A percentile compares a stretch with the other conserved stretches of the same genome.
phyloP scores from a whole-genome alignment of 140 eudicot genomes.

The Anethum foeniculum region DNA sequence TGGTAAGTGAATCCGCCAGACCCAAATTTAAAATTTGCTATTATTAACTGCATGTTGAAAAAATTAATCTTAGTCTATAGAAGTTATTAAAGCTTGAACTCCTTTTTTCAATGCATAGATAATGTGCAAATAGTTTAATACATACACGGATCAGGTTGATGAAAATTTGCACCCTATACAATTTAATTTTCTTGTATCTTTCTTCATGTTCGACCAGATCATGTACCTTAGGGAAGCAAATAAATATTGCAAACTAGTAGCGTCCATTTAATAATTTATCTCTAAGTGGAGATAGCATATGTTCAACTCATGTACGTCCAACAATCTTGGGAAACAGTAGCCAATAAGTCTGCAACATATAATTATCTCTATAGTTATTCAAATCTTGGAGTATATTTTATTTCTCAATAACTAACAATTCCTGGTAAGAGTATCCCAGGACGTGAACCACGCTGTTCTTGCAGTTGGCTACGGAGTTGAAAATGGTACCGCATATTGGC shows the following conservation, averaged over 20 bases:
- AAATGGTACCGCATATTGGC: constrained; percentile 88
- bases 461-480: constrained; percentile 99
- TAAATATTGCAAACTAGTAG: too few species aligned
- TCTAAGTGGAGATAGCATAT: not conserved
- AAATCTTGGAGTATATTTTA: too few species aligned
- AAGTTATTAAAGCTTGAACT: not conserved
- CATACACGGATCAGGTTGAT: not conserved
- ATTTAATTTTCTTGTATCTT: not conserved
- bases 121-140: not conserved
- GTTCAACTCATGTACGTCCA: not conserved
- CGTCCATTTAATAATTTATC: not conserved
- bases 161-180: too few species aligned
- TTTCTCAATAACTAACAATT: too few species aligned
- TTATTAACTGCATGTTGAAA: too few species aligned
- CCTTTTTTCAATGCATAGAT: not conserved
- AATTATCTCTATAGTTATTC: too few species aligned
- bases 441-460: constrained; percentile 97
- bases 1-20: constrained; percentile 38
- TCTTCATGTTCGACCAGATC: not conserved
- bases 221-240: not conserved
- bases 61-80: not conserved
- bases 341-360: not conserved
- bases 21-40: too few species aligned
- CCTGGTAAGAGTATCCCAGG: constrained; percentile 29
- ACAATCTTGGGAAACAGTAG: not conserved